Evolutionary conservation across 2,329 filamentous ascomycete genomes (phyloP).

Genomic region (Arthroderma sp.): DNA sequence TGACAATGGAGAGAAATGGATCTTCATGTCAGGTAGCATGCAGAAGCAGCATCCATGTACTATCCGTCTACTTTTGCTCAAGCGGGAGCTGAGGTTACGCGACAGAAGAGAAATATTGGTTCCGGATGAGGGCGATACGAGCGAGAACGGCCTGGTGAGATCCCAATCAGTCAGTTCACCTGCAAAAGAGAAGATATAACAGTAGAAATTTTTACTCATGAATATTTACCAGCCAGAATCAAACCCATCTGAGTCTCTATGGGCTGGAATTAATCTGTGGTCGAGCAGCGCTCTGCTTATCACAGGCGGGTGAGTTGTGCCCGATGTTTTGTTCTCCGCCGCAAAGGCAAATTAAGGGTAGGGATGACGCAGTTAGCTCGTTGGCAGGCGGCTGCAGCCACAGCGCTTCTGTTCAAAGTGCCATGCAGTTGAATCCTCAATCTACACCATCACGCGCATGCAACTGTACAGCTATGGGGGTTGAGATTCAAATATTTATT

Average conservation of each 20-base stretch:
- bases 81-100: background rate
- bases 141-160: too few species aligned
- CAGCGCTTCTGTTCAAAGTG: too few species aligned
- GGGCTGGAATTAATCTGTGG: background rate
- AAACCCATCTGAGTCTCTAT: background rate
- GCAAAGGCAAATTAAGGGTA: conserved; percentile 4
- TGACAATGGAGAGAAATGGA: conserved; percentile 11
- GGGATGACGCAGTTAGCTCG: conserved; percentile 12
- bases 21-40: conserved; percentile 14
- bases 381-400: background rate
- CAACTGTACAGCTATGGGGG: too few species aligned
- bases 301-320: background rate
- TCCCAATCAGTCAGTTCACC: too few species aligned
- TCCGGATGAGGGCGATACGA: too few species aligned
- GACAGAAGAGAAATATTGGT: background rate
- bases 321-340: background rate
- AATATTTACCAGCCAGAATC: too few species aligned
- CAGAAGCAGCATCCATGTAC: background rate
- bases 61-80: background rate
- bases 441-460: too few species aligned
- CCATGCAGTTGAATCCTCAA: too few species aligned
- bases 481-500: too few species aligned
- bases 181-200: too few species aligned
- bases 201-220: too few species aligned
- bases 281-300: background rate